Conservation (phyloP, 805 yeast species). For the Candida loeiensis region DNA sequence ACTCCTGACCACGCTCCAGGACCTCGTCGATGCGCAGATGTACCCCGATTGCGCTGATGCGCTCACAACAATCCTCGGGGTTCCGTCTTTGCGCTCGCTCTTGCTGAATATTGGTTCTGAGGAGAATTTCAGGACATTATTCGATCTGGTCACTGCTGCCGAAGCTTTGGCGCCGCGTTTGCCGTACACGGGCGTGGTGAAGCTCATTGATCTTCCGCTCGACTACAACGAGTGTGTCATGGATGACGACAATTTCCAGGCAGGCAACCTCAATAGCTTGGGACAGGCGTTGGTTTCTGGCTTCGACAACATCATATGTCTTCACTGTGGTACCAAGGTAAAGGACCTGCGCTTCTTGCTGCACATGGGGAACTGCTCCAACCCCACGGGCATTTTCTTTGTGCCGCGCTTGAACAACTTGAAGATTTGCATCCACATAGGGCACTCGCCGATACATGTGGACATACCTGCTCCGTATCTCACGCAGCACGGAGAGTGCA, state of each 20-base stretch:
- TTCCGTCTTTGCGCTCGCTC: slow-evolving; percentile 24
- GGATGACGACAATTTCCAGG: slow-evolving; percentile 16
- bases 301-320: slow-evolving; percentile 27
- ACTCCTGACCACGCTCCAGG: slow-evolving; percentile 17
- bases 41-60: slow-evolving; percentile 20
- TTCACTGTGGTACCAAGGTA: slow-evolving; percentile 30
- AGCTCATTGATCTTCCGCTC: slow-evolving; percentile 50
- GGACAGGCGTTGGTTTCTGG: slow-evolving; percentile 11
- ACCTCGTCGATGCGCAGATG: slow-evolving; percentile 15
- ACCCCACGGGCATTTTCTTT: slow-evolving; percentile 12
- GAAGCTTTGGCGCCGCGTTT: neutral
- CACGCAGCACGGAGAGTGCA: slow-evolving; percentile 73
- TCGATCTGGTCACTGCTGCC: slow-evolving; percentile 1
- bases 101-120: slow-evolving; percentile 7
- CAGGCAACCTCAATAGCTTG: neutral
- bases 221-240: slow-evolving; percentile 30
- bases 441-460: slow-evolving; percentile 21
- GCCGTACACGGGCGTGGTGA: slow-evolving; percentile 50
- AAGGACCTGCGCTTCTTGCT: slow-evolving; percentile 18
- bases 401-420: slow-evolving; percentile 24
- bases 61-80: slow-evolving; percentile 21
- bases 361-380: slow-evolving; percentile 25
- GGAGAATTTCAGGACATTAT: neutral
- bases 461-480: slow-evolving; percentile 64
- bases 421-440: slow-evolving; percentile 23